Evolutionary conservation across 1,284 basidiomycete genomes (phyloP).

Genomic region (Leccinum subrobustum): DNA sequence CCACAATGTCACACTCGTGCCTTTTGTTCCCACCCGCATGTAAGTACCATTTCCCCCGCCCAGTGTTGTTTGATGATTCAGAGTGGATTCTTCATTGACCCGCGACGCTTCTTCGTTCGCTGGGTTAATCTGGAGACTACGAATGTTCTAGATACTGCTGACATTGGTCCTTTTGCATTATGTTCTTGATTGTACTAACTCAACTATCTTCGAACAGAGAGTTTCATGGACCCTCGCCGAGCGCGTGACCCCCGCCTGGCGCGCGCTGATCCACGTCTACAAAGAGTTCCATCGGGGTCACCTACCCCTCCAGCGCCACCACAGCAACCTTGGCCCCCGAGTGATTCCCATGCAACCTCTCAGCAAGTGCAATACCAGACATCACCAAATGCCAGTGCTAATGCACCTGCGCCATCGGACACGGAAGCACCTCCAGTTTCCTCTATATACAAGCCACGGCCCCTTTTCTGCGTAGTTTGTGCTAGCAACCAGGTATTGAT

Average conservation of each 20-base stretch:
- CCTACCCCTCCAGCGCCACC: conserved; percentile 40
- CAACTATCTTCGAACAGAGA: conserved; percentile 15
- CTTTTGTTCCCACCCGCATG: conserved; percentile 7
- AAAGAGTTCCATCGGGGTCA: conserved; percentile 47
- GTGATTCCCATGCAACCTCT: conserved; percentile 17
- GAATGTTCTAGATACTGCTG: conserved; percentile 90
- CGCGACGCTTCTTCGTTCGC: conserved; percentile 30
- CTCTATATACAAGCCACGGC: conserved; percentile 56
- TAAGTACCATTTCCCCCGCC: conserved; percentile 13
- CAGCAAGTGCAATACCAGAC: conserved; percentile 24
- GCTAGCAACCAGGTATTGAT: conserved; percentile 89
- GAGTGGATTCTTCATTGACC: conserved; percentile 84
- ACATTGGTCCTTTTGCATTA: conserved; percentile 32
- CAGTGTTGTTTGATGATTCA: conserved; percentile 63
- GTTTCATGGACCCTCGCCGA: conserved; percentile 72
- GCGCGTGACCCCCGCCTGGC: conserved; percentile 76
- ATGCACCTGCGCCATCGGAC: background rate
- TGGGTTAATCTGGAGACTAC: conserved; percentile 73
- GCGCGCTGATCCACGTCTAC: conserved; percentile 64
- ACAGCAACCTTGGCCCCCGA: conserved; percentile 34
- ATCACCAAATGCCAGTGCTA: conserved; percentile 10
- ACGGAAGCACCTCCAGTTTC: conserved; percentile 12
- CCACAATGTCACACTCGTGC: conserved; percentile 19
- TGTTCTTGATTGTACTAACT: conserved; percentile 7
- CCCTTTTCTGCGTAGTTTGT: conserved; percentile 96